phyloP scores from a whole-genome alignment of 805 yeast species.

The Grigorovia humatica region DNA sequence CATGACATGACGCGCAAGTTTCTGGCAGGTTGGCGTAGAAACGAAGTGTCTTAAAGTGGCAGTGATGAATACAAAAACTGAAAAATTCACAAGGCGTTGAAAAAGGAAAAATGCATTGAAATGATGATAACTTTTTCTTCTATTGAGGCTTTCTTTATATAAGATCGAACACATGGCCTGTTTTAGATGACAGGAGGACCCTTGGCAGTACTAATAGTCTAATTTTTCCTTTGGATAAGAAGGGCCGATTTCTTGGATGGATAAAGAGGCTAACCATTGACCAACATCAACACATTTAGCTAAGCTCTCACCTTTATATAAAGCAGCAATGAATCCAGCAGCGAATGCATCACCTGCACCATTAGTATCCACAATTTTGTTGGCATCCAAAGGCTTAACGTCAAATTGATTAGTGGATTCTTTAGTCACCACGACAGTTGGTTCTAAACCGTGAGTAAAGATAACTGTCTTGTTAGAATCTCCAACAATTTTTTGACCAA shows the following conservation, averaged over 20 bases:
- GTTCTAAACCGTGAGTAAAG: slow-evolving; percentile 91
- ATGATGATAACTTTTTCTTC: not conserved
- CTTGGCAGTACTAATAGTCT: slow-evolving; percentile 1
- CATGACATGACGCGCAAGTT: slow-evolving; percentile 11
- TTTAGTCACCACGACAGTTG: slow-evolving; percentile 68
- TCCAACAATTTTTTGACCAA: slow-evolving; percentile 52
- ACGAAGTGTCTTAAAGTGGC: not conserved
- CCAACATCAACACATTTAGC: slow-evolving; percentile 65
- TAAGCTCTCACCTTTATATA: slow-evolving; percentile 61
- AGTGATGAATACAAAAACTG: not conserved
- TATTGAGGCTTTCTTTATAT: no score
- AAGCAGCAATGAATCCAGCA: slow-evolving; percentile 86
- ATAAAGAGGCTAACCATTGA: slow-evolving; percentile 91
- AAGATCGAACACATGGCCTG: no score
- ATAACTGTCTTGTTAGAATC: slow-evolving; percentile 83
- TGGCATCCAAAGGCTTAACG: slow-evolving; percentile 60
- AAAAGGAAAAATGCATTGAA: no score
- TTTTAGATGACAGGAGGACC: not conserved
- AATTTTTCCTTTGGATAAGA: slow-evolving; percentile 53
- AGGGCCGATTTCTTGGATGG: slow-evolving; percentile 92
- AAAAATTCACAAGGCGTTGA: no score
- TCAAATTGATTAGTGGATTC: slow-evolving; percentile 41
- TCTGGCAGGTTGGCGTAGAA: no score
- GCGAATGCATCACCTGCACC: slow-evolving; percentile 99
- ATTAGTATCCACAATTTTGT: slow-evolving; percentile 79